These are phyloP conservation scores for Kodamaea plutei DNA, from an alignment of 1,139 yeast genomes.

Conservation along the genomic window DNA sequence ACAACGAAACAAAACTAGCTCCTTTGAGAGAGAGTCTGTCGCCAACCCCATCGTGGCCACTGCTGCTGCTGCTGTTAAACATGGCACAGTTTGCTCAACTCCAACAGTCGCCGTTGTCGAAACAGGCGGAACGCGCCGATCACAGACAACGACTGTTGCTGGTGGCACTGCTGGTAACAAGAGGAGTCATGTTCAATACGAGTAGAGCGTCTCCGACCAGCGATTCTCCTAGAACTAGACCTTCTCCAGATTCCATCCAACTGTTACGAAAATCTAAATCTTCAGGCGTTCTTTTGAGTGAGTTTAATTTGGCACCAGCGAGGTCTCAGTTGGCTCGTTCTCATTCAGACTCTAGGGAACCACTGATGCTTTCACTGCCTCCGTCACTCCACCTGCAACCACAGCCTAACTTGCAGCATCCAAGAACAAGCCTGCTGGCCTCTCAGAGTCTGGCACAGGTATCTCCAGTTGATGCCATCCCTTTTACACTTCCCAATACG, in stretches of 20 bases:
- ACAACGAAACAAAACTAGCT: conserved; percentile 8
- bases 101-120: not conserved
- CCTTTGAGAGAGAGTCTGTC: conserved; percentile 9
- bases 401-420: no score
- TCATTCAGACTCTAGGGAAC: not conserved
- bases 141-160: conserved; percentile 2
- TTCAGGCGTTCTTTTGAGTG: conserved; percentile 9
- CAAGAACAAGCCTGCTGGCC: no score
- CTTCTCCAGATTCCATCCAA: not conserved
- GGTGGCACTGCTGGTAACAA: not conserved
- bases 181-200: not conserved
- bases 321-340: not conserved
- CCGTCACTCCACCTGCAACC: conserved; percentile 3
- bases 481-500: not conserved
- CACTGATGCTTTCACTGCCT: not conserved
- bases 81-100: not conserved
- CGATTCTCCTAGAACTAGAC: not conserved
- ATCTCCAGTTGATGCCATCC: no score
- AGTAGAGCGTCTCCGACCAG: not conserved
- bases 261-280: conserved; percentile 14
- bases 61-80: not conserved
- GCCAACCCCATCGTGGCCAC: conserved; percentile 4
- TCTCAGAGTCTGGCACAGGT: no score
- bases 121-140: no score
- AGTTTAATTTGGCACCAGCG: not conserved